Conservation (phyloP, 176 grass and related monocot genomes). For the Musa itinerans region DNA sequence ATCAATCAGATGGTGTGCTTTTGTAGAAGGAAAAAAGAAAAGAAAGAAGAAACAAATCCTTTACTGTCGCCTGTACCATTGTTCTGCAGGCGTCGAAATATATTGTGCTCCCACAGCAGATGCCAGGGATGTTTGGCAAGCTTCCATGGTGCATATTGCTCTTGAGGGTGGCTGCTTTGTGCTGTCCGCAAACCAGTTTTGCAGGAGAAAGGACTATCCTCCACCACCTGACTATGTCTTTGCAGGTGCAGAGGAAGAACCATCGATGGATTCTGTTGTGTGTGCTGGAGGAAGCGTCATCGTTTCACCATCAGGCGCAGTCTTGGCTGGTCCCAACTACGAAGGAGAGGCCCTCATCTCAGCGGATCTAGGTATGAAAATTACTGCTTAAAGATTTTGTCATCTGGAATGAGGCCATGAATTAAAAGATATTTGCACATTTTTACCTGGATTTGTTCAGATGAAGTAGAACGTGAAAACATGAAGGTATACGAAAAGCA, state of each 20-base stretch:
- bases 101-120: constrained; percentile 93
- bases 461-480: too few species aligned
- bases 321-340: constrained; percentile 85
- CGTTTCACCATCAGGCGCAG: constrained; percentile 66
- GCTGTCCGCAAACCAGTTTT: constrained; percentile 84
- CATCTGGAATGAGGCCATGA: too few species aligned
- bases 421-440: not conserved
- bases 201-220: constrained; percentile 81
- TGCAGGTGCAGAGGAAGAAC: constrained; percentile 55
- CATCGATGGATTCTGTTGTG: constrained; percentile 66
- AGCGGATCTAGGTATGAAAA: constrained; percentile 56
- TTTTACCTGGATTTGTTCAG: not conserved
- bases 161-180: constrained; percentile 90
- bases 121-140: constrained; percentile 77
- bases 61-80: not conserved
- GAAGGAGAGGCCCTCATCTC: constrained; percentile 74
- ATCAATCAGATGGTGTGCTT: not conserved
- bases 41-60: not conserved
- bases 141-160: constrained; percentile 83
- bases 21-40: not conserved
- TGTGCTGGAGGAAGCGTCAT: constrained; percentile 90
- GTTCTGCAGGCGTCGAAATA: constrained; percentile 61
- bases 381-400: too few species aligned
- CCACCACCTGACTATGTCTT: constrained; percentile 60
- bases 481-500: too few species aligned